phyloP scores from a whole-genome alignment of 2,329 filamentous ascomycete species.

The Verticillium zaregamsianum region DNA sequence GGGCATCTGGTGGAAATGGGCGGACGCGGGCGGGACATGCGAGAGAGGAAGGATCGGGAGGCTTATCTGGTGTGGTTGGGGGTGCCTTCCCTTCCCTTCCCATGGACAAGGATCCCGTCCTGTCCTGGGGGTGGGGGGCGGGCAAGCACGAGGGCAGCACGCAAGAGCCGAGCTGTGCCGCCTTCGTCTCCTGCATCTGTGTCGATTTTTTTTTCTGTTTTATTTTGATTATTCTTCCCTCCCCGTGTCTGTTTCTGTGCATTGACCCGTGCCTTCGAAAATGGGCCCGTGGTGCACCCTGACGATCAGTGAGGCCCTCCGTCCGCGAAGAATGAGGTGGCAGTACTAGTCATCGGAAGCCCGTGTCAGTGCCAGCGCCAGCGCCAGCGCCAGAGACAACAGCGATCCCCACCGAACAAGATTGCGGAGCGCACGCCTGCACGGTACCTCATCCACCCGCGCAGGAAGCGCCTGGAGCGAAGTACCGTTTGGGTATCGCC shows the following conservation, averaged over 20 bases:
- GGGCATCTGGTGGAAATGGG: not conserved
- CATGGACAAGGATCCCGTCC: slow-evolving; percentile 2
- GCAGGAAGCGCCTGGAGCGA: too few species aligned
- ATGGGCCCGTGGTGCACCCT: too few species aligned
- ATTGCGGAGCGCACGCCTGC: not conserved
- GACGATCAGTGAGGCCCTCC: too few species aligned
- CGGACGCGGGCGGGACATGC: not conserved
- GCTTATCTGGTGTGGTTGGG: slow-evolving; percentile 9
- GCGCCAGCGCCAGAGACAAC: not conserved
- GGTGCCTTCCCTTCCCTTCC: slow-evolving; percentile 7
- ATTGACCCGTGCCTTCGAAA: too few species aligned
- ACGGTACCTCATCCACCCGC: not conserved
- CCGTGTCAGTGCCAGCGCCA: not conserved
- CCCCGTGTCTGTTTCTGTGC: too few species aligned
- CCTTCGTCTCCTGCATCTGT: too few species aligned
- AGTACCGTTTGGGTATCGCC: not conserved
- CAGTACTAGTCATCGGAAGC: not conserved
- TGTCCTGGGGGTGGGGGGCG: not conserved
- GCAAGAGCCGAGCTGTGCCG: not conserved
- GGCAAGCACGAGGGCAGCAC: not conserved
- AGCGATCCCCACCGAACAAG: not conserved
- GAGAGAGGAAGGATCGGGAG: not conserved
- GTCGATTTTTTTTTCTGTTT: too few species aligned
- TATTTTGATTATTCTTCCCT: too few species aligned
- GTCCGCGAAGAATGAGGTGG: not conserved